These are phyloP conservation scores for Cryphonectria carpinicola DNA, from an alignment of 2,329 filamentous ascomycete genomes.

Conservation along the genomic window DNA sequence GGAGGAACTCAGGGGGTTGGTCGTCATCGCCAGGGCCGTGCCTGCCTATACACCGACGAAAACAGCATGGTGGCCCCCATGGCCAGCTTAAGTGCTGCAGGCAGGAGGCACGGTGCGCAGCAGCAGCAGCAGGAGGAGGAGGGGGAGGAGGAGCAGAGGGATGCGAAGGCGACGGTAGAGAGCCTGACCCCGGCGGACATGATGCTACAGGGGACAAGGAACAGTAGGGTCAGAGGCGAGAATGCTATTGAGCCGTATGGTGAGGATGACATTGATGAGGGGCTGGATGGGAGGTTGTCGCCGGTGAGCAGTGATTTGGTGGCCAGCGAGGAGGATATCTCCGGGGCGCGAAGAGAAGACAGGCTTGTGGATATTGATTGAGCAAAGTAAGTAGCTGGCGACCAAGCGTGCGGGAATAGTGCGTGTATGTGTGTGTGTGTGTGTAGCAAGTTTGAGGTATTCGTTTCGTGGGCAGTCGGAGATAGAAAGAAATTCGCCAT, in stretches of 20 bases:
- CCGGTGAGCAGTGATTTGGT: background rate
- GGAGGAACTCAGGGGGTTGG: background rate
- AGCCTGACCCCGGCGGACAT: background rate
- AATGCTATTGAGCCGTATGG: slow-evolving; percentile 2
- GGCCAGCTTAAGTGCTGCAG: slow-evolving; percentile 6
- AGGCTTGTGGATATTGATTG: slow-evolving; percentile 21
- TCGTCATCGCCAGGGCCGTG: background rate
- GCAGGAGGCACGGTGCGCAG: slow-evolving; percentile 10
- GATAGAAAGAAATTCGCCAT: background rate
- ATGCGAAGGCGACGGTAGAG: background rate
- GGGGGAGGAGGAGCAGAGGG: slow-evolving; percentile 8
- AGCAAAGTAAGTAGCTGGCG: background rate
- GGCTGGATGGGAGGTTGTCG: background rate
- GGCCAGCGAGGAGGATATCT: background rate
- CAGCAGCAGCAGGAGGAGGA: background rate
- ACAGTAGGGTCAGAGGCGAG: background rate
- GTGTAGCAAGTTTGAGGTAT: background rate
- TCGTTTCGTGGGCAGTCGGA: background rate
- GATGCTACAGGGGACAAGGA: background rate
- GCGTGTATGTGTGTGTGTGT: no score
- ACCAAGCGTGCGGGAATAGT: no score
- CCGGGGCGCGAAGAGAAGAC: background rate
- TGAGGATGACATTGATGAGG: background rate
- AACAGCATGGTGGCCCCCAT: slow-evolving; percentile 20
- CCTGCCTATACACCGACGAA: slow-evolving; percentile 17